A percentile compares a stretch with the other conserved stretches of the same genome.
These are phyloP conservation scores for Boletellus sp. DNA, from an alignment of 1,284 basidiomycete genomes.

Conservation along the genomic window DNA sequence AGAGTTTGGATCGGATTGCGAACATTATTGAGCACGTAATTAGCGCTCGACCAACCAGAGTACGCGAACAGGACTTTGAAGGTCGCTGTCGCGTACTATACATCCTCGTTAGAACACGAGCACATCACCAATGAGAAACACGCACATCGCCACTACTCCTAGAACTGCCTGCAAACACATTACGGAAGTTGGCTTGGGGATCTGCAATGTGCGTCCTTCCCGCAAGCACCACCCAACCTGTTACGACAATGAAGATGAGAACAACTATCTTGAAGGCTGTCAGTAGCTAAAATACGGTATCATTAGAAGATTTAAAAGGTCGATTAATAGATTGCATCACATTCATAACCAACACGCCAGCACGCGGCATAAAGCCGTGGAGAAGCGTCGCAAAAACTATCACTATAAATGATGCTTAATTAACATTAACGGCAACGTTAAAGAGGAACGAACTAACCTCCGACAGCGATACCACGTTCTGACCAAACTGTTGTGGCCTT, in stretches of 20 bases:
- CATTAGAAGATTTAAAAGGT: background rate
- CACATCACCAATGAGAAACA: background rate
- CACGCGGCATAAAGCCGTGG: conserved; percentile 44
- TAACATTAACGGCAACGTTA: background rate
- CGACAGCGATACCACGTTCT: conserved; percentile 55
- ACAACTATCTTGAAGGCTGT: conserved; percentile 27
- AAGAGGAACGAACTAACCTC: conserved; percentile 34
- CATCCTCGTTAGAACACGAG: background rate
- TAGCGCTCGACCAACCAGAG: conserved; percentile 50
- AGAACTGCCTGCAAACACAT: conserved; percentile 49
- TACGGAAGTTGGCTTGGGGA: conserved; percentile 43
- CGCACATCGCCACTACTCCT: conserved; percentile 41
- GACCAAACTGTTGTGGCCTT: conserved; percentile 43
- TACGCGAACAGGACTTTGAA: conserved; percentile 59
- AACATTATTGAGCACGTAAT: conserved; percentile 56
- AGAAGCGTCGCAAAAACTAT: conserved; percentile 44
- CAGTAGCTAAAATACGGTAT: conserved; percentile 6
- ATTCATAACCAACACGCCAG: conserved; percentile 49
- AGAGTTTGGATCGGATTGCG: conserved; percentile 49
- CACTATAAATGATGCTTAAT: conserved; percentile 24
- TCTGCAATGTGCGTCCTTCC: conserved; percentile 43
- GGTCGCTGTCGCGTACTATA: conserved; percentile 54
- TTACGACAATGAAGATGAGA: conserved; percentile 24
- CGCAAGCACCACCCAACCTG: conserved; percentile 49
- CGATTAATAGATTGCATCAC: conserved; percentile 20